These are phyloP conservation scores for Calonectria naviculata DNA, from an alignment of 2,329 filamentous ascomycete species.

Conservation along the genomic window DNA sequence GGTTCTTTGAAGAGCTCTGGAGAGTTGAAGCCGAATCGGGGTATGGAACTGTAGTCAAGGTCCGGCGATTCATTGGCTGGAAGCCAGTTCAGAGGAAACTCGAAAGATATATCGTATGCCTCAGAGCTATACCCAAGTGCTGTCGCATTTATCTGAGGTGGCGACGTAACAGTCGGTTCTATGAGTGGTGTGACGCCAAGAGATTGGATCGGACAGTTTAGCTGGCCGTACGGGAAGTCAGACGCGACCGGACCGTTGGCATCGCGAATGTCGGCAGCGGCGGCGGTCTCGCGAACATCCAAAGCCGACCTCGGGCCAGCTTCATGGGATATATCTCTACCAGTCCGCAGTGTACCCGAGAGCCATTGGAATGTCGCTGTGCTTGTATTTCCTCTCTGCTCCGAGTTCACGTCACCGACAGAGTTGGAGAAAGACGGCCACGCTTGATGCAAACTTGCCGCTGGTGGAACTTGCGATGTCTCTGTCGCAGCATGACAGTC, in stretches of 20 bases:
- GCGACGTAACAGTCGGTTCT: neutral
- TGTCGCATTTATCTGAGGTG: neutral
- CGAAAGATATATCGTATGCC: slow-evolving; percentile 3
- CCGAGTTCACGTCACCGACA: neutral
- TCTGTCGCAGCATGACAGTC: neutral
- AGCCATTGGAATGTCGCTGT: neutral
- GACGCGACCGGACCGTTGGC: neutral
- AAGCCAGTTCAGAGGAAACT: slow-evolving; percentile 40
- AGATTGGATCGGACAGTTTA: neutral
- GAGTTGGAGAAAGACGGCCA: neutral
- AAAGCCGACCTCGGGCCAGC: neutral
- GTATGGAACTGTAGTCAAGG: slow-evolving; percentile 35
- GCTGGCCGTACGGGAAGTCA: neutral
- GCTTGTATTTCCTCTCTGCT: neutral
- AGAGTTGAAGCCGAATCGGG: neutral
- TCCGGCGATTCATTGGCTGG: slow-evolving; percentile 34
- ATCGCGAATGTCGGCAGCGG: neutral
- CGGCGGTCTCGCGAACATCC: neutral
- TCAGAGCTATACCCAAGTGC: slow-evolving; percentile 3
- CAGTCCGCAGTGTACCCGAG: neutral
- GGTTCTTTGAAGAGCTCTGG: neutral
- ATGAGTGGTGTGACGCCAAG: neutral
- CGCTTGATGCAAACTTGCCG: neutral
- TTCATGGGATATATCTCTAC: neutral
- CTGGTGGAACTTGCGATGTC: neutral